phyloP scores from a whole-genome alignment of 495 filamentous ascomycete species.

The Bryoglossum gracile region DNA sequence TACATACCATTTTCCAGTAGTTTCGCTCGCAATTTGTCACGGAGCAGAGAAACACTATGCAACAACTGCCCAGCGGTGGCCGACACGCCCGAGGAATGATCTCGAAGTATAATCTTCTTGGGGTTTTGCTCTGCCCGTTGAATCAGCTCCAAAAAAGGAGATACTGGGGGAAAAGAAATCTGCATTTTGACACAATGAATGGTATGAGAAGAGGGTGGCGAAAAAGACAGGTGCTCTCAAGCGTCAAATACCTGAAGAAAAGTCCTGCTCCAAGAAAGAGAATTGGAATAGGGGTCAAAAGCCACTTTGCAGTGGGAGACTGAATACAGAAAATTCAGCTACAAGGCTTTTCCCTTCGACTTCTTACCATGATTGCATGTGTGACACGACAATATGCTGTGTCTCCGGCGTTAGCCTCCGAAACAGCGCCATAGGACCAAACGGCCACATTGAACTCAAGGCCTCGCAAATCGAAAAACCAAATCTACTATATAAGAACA shows the following conservation, averaged over 20 bases:
- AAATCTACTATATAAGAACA: too few relatives aligned
- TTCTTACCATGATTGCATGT: too few relatives aligned
- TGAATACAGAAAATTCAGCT: too few relatives aligned
- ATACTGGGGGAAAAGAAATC: constrained; percentile 8
- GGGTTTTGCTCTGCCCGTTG: constrained; percentile 4
- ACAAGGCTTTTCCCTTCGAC: too few relatives aligned
- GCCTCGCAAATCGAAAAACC: too few relatives aligned
- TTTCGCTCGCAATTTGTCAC: constrained; percentile 1
- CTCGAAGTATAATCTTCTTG: constrained; percentile 15
- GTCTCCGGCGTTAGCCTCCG: too few relatives aligned
- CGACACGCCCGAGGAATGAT: constrained; percentile 12
- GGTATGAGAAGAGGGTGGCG: not conserved
- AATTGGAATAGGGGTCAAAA: too few relatives aligned
- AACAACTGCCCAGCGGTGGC: constrained; percentile 14
- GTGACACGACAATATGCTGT: too few relatives aligned
- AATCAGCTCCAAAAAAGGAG: constrained; percentile 10
- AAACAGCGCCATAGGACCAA: too few relatives aligned
- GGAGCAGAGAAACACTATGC: constrained; percentile 7
- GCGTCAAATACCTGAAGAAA: not conserved
- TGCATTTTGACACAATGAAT: constrained; percentile 12
- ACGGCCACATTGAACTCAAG: too few relatives aligned
- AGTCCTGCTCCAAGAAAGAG: too few relatives aligned
- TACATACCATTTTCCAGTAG: constrained; percentile 7
- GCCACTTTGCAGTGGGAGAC: too few relatives aligned
- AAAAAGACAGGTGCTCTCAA: not conserved